Percentiles rank a stretch among this genome's conserved stretches.
phyloP scores from a whole-genome alignment of 169 alveolate species.

The Eimeria praecox region DNA sequence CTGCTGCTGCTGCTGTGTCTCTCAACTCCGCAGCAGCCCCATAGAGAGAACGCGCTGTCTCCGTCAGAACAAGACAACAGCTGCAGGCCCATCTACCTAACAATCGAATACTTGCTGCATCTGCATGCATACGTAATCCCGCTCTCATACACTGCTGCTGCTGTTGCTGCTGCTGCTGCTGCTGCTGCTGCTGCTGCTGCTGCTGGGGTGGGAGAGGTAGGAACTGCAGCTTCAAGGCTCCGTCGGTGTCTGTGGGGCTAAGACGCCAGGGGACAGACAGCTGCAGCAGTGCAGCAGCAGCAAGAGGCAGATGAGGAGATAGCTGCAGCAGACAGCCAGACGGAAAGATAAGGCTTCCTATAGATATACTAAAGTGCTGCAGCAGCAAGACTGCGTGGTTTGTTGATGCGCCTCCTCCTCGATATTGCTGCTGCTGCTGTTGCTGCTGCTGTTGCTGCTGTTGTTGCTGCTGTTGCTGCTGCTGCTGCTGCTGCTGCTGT shows the following conservation, averaged over 20 bases:
- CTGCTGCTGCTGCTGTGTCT: conserved; percentile 31
- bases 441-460: neutral
- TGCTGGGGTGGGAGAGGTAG: conserved; percentile 16
- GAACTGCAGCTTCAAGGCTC: neutral
- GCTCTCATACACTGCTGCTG: neutral
- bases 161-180: conserved; percentile 18
- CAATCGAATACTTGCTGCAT: neutral
- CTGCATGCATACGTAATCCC: conserved; percentile 13
- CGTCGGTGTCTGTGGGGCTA: neutral
- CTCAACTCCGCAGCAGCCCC: neutral
- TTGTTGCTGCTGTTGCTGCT: conserved; percentile 9
- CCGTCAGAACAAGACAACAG: conserved; percentile 12
- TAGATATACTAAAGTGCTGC: neutral
- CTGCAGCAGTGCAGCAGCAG: neutral
- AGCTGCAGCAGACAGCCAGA: conserved; percentile 33
- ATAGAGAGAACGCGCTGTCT: conserved; percentile 1
- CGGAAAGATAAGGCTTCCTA: neutral
- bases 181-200: conserved; percentile 49
- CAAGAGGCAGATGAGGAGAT: neutral
- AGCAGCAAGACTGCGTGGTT: neutral
- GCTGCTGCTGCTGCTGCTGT: conserved; percentile 56
- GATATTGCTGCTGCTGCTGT: neutral
- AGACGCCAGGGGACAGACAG: neutral
- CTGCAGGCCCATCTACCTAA: conserved; percentile 35
- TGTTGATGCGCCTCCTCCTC: neutral